A percentile compares a stretch with the other conserved stretches of the same genome.
Conservation (phyloP, 2,329 filamentous ascomycete genomes). For the Aspergillus ruber region DNA sequence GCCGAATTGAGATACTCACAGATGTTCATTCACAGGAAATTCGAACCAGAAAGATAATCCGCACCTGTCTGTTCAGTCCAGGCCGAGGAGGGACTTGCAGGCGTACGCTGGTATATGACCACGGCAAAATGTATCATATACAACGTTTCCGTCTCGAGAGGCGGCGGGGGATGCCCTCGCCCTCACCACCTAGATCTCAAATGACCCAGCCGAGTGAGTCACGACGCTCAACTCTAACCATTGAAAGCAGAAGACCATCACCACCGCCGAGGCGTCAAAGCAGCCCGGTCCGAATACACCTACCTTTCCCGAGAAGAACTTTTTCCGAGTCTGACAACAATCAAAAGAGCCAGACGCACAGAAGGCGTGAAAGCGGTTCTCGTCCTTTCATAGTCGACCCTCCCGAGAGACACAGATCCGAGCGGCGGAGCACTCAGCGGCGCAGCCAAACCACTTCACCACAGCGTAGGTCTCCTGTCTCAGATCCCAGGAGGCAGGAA, state of each 20-base stretch:
- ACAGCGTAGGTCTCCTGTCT: neutral
- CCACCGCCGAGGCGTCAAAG: constrained; percentile 6
- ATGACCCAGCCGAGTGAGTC: constrained; percentile 7
- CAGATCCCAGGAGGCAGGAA: neutral
- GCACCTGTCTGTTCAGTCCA: constrained; percentile 10
- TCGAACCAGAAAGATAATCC: constrained; percentile 15
- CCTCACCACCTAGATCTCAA: constrained; percentile 1
- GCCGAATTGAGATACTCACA: constrained; percentile 10
- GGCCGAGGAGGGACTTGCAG: constrained; percentile 6
- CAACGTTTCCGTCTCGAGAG: constrained; percentile 3
- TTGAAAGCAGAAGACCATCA: constrained; percentile 4
- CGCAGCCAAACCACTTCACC: neutral
- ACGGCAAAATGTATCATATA: constrained; percentile 11
- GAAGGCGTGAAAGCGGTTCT: constrained; percentile 5
- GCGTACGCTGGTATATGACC: constrained; percentile 8
- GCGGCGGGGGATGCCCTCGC: constrained; percentile 1
- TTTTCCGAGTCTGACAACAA: neutral
- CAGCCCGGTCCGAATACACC: constrained; percentile 5
- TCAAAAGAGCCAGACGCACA: neutral
- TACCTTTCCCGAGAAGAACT: constrained; percentile 11
- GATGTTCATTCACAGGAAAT: constrained; percentile 13
- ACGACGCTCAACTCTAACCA: neutral
- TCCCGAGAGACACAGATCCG: constrained; percentile 2
- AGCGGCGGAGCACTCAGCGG: neutral
- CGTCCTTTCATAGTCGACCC: constrained; percentile 10